A percentile compares a stretch with the other conserved stretches of the same genome.
Evolutionary conservation across 2,329 filamentous ascomycete species (phyloP).

Genomic region (Alternaria longipes): DNA sequence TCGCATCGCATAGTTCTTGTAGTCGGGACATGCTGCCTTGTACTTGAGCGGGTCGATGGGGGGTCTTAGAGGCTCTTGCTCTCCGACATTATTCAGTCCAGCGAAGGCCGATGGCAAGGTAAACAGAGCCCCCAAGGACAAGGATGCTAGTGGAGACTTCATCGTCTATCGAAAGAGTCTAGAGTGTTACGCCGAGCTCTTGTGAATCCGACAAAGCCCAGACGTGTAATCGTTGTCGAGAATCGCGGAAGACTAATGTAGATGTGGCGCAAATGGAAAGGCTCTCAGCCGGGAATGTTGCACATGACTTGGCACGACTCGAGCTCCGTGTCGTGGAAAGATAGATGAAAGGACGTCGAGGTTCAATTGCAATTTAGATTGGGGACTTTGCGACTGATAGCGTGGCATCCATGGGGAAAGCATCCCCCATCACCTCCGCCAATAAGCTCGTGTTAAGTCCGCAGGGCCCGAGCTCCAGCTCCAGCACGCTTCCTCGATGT

Average conservation of each 20-base stretch:
- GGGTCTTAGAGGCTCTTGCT: conserved; percentile 43
- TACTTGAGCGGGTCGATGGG: conserved; percentile 48
- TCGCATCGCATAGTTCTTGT: conserved; percentile 66
- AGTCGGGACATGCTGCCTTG: conserved; percentile 70
- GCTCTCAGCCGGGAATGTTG: background rate
- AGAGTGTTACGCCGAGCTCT: background rate
- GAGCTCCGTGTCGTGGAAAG: background rate
- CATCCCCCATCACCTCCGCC: conserved; percentile 17
- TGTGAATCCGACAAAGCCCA: background rate
- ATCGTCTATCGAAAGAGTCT: conserved; percentile 17
- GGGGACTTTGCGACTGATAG: conserved; percentile 17
- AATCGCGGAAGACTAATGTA: background rate
- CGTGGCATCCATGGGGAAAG: conserved; percentile 28
- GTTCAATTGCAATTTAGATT: conserved; percentile 11
- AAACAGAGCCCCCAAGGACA: conserved; percentile 25
- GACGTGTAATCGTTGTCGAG: background rate
- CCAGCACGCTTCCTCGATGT: background rate
- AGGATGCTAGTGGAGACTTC: conserved; percentile 21
- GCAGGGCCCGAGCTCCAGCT: conserved; percentile 23
- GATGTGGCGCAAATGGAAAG: background rate
- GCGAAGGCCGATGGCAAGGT: conserved; percentile 13
- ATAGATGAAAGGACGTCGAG: background rate
- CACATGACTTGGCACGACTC: background rate
- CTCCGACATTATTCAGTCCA: conserved; percentile 20
- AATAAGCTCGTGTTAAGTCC: conserved; percentile 25